These are phyloP conservation scores for Angomonas deanei DNA, from an alignment of 208 protist genomes.

Conservation along the genomic window DNA sequence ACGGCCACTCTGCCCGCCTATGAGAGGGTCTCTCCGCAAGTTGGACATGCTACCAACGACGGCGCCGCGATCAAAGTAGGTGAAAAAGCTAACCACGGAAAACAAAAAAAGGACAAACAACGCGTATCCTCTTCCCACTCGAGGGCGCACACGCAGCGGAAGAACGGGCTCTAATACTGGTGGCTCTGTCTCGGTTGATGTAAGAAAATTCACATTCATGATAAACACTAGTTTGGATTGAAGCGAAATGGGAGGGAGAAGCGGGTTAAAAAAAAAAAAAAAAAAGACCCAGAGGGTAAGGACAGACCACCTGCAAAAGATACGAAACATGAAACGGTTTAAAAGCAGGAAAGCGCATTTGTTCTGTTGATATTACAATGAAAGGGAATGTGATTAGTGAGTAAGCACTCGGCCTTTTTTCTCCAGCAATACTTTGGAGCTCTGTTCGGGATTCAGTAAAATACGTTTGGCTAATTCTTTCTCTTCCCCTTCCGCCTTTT, in stretches of 20 bases:
- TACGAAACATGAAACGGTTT: background rate
- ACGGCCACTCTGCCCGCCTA: conserved; percentile 4
- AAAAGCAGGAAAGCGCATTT: no score
- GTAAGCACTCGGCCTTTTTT: background rate
- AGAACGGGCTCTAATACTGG: no score
- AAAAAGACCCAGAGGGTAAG: background rate
- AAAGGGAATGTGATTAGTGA: no score
- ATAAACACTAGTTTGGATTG: no score
- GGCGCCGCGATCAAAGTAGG: conserved; percentile 80
- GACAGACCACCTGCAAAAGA: background rate
- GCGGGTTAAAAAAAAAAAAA: background rate
- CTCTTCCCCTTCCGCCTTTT: background rate
- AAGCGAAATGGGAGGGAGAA: background rate
- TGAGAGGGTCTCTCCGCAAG: conserved; percentile 28
- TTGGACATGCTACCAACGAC: conserved; percentile 35
- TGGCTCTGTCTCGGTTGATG: background rate
- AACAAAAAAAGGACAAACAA: background rate
- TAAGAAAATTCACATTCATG: background rate
- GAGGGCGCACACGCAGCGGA: no score
- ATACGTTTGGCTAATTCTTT: background rate
- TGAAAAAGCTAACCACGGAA: conserved; percentile 61
- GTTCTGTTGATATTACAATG: no score
- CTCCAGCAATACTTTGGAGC: background rate
- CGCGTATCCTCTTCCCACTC: no score
- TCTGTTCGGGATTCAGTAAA: background rate